Evolutionary conservation across 257 asterid genomes (phyloP).

Genomic region (Fraxinus americana): DNA sequence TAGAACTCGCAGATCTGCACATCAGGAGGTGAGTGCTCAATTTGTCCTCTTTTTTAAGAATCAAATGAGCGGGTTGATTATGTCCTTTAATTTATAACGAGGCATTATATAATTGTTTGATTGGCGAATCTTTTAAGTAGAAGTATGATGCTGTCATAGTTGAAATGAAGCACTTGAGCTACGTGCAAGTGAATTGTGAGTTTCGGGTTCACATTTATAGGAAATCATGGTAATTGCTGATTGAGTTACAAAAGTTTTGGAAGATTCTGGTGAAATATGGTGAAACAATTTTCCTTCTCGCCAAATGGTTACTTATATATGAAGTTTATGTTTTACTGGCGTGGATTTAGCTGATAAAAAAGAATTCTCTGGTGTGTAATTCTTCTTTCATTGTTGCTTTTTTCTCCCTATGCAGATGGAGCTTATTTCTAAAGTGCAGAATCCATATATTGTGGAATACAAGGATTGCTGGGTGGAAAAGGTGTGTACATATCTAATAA

Average conservation of each 20-base stretch:
- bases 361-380: not conserved
- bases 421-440: conserved; percentile 75
- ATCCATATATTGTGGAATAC: conserved; percentile 90
- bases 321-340: conserved; percentile 4
- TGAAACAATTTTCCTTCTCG: not conserved
- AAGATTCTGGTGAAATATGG: not conserved
- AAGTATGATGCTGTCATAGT: not conserved
- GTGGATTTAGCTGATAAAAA: not conserved
- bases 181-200: not conserved
- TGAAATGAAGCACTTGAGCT: conserved; percentile 16
- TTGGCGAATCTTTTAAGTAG: not conserved
- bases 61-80: not conserved
- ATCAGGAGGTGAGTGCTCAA: conserved; percentile 71
- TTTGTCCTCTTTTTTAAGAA: conserved; percentile 1
- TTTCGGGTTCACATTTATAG: not conserved
- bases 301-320: not conserved
- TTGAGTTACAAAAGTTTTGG: too few species aligned
- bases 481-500: conserved; percentile 43
- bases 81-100: not conserved
- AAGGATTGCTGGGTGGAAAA: conserved; percentile 99
- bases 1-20: conserved; percentile 97
- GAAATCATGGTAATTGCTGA: not conserved
- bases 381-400: conserved; percentile 8
- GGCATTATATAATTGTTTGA: conserved; percentile 9
- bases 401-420: conserved; percentile 74